Evolutionary conservation across 116 monocot genomes (phyloP), one percentile per base, ranked within the genome.

Genomic region (Thalassia testudinum): DNA sequence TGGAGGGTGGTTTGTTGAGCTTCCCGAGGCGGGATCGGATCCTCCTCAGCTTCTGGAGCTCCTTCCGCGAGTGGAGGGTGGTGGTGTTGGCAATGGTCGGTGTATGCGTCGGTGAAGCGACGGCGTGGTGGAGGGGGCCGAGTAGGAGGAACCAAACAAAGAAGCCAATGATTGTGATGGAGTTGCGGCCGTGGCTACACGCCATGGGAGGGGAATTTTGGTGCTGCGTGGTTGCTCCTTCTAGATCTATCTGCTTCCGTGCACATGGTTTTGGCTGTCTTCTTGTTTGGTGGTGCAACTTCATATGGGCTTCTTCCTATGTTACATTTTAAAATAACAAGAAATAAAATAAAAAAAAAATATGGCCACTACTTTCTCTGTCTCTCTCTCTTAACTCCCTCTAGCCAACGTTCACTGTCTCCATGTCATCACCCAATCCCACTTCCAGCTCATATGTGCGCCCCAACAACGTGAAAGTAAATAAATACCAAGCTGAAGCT

Each of bases 1-100:
- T 95, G 49, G 65, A 18, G 11, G 76, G 56, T 61, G 76, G 78
- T 45, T 85, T 88, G 67, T 76, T 81, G 65, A 95, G 38, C 62
- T 62, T 82, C 47, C 25, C 79, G 49, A 88, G 67, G 22, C 72
- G 74, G 25, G 68, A 59, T 62, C 59, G 79, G 37, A 81, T 75
- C 62, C 50, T 70, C 54, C 56, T 60, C 38, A 69, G 73, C 50
- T 54, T 79, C 12, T 16, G 20, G 0, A 80, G 47, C 58, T 77
- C 74, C 50, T 69, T 27, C 12, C 15, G 43, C 8, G 70, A 57
- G 18, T 43, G 56, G 10, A 76, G 30, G 0, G 75, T 81, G 55
- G 0, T 50, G 52, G 66, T 63, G 54, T 10, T 37, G 11, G 59
- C 25, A 2, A 44, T 12, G 1, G 22, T 26, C 11, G 5, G 42